phyloP scores from a whole-genome alignment of 140 eudicot species.

The Bidens hawaiensis region DNA sequence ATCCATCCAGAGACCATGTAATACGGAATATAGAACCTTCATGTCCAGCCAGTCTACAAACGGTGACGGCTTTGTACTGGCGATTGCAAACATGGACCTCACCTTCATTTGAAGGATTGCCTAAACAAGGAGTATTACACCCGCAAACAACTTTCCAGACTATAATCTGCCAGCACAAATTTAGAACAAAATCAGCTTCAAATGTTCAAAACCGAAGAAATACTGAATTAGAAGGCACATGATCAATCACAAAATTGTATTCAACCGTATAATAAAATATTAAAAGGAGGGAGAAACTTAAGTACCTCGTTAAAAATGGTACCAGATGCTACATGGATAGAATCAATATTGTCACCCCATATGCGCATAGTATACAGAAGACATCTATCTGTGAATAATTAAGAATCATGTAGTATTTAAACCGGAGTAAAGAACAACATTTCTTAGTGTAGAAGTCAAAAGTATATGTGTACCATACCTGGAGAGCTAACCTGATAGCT shows the following conservation, averaged over 20 bases:
- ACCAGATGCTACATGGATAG: slow-evolving; percentile 84
- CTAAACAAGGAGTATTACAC: neutral
- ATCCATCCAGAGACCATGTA: slow-evolving; percentile 76
- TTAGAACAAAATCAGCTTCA: slow-evolving; percentile 2
- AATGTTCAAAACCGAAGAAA: too few species aligned
- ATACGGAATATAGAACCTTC: slow-evolving; percentile 94
- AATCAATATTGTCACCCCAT: slow-evolving; percentile 66
- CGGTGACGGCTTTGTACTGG: slow-evolving; percentile 41
- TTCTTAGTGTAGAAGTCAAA: too few species aligned
- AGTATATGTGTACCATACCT: slow-evolving; percentile 64
- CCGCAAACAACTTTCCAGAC: slow-evolving; percentile 71
- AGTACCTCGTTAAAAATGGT: slow-evolving; percentile 88
- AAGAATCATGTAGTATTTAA: slow-evolving; percentile 6
- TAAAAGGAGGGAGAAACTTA: neutral
- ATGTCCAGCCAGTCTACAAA: slow-evolving; percentile 80
- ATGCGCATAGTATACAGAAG: slow-evolving; percentile 90
- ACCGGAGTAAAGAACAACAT: too few species aligned
- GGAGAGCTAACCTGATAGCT: slow-evolving; percentile 51
- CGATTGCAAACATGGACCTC: slow-evolving; percentile 18
- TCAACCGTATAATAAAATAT: too few species aligned
- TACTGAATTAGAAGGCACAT: too few species aligned
- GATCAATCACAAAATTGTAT: neutral
- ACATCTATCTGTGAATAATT: slow-evolving; percentile 56
- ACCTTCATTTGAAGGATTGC: slow-evolving; percentile 26
- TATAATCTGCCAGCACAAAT: slow-evolving; percentile 54